Conservation (phyloP, 1,139 yeast species). For the Pichia sp. region DNA sequence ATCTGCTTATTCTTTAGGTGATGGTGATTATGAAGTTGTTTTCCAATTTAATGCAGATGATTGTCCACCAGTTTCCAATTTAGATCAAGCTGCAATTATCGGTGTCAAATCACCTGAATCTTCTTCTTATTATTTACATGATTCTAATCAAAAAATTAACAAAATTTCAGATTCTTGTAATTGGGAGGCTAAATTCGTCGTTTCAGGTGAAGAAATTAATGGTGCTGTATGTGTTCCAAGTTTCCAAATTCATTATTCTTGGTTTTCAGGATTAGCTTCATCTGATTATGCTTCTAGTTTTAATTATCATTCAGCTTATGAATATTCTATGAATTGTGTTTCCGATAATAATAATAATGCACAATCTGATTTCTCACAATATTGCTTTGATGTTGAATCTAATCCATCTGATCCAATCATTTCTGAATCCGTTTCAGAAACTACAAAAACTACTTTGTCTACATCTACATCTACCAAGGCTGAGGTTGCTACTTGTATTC, state of each 20-base stretch:
- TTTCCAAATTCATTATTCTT: constrained; percentile 31
- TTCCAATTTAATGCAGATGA: constrained; percentile 10
- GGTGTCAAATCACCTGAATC: constrained; percentile 17
- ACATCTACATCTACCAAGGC: not conserved
- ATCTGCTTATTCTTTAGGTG: constrained; percentile 9
- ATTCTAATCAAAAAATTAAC: constrained; percentile 20
- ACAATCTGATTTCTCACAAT: constrained; percentile 29
- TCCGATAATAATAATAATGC: constrained; percentile 28
- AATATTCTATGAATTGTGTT: constrained; percentile 27
- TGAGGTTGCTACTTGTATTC: not conserved
- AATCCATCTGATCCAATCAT: not conserved
- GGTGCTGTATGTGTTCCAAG: constrained; percentile 24
- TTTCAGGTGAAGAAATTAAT: constrained; percentile 20
- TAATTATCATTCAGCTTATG: constrained; percentile 22
- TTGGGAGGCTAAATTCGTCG: constrained; percentile 21
- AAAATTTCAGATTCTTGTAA: constrained; percentile 23
- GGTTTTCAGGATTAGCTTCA: constrained; percentile 24
- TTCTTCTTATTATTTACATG: constrained; percentile 13
- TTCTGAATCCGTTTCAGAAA: constrained; percentile 2
- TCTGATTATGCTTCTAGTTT: constrained; percentile 15
- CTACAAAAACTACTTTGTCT: constrained; percentile 5
- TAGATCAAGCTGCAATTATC: constrained; percentile 17
- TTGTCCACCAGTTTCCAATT: constrained; percentile 13
- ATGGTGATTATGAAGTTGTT: constrained; percentile 12
- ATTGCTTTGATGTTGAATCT: constrained; percentile 22